These are phyloP conservation scores for Macrolepiota fuliginosa DNA, from an alignment of 768 basidiomycete genomes.

Conservation along the genomic window DNA sequence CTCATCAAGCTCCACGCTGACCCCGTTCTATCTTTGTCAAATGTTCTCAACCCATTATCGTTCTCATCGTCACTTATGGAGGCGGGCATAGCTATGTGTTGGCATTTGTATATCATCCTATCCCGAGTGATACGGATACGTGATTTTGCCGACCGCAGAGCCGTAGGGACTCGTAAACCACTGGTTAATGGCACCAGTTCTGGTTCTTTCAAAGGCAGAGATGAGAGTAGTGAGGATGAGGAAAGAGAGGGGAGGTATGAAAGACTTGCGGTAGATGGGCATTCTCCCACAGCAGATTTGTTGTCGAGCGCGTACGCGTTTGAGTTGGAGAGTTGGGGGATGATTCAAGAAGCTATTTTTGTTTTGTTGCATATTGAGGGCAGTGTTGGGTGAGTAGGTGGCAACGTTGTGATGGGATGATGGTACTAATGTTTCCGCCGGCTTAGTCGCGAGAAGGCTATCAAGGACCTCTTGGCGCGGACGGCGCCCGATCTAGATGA, in stretches of 20 bases:
- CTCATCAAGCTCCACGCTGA: constrained; percentile 80
- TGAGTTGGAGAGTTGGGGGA: constrained; percentile 77
- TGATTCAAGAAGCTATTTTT: constrained; percentile 85
- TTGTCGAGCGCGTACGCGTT: constrained; percentile 83
- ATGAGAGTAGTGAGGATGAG: constrained; percentile 26
- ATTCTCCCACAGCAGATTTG: constrained; percentile 80
- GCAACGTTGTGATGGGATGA: neutral
- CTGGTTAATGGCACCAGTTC: constrained; percentile 22
- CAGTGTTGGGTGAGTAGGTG: constrained; percentile 59
- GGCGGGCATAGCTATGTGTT: constrained; percentile 66
- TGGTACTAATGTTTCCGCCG: neutral
- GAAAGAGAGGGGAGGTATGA: constrained; percentile 43
- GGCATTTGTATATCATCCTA: constrained; percentile 91
- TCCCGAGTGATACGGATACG: constrained; percentile 79
- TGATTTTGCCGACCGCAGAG: constrained; percentile 79
- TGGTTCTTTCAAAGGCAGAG: constrained; percentile 1
- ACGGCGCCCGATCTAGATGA: constrained; percentile 65
- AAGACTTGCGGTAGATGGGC: constrained; percentile 51
- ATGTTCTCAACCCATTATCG: constrained; percentile 67
- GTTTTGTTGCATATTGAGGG: constrained; percentile 88
- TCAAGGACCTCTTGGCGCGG: constrained; percentile 78
- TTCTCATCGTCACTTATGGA: constrained; percentile 77
- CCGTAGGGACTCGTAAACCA: constrained; percentile 15
- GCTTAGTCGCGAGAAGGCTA: constrained; percentile 75
- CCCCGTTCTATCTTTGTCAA: constrained; percentile 66